Evolutionary conservation across 495 filamentous ascomycete species (phyloP).

Genomic region (Annulohypoxylon nitens): DNA sequence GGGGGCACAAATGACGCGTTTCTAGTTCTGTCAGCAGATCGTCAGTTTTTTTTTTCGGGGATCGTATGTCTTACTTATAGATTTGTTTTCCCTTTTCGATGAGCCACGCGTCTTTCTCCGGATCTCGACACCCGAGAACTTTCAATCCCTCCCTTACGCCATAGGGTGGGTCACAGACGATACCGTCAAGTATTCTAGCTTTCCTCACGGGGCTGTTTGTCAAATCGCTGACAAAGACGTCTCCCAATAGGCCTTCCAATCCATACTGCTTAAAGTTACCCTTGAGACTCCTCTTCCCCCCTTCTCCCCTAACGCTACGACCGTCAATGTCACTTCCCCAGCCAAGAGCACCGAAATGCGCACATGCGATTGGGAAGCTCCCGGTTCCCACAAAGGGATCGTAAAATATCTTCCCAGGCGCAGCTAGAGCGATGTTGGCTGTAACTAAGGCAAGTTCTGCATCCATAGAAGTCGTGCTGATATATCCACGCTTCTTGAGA

Average conservation of each 20-base stretch:
- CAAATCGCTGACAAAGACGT: conserved; percentile 85
- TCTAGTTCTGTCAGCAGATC: conserved; percentile 56
- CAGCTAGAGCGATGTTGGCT: conserved; percentile 88
- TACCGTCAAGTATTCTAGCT: conserved; percentile 80
- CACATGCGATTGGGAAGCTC: conserved; percentile 85
- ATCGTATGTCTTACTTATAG: conserved; percentile 70
- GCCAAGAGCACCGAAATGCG: conserved; percentile 86
- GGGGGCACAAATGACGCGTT: conserved; percentile 85
- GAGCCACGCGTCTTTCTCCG: conserved; percentile 70
- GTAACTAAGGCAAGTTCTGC: conserved; percentile 92
- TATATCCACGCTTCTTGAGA: conserved; percentile 92
- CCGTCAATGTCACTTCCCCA: conserved; percentile 95
- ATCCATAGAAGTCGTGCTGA: conserved; percentile 97
- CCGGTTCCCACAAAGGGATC: conserved; percentile 97
- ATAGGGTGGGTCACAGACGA: conserved; percentile 97
- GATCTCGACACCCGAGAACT: conserved; percentile 82
- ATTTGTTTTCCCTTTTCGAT: conserved; percentile 76
- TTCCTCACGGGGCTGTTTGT: conserved; percentile 85
- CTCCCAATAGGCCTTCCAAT: conserved; percentile 71
- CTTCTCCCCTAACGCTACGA: conserved; percentile 80
- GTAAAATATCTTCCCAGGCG: conserved; percentile 84
- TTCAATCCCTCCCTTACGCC: conserved; percentile 94
- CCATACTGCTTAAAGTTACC: conserved; percentile 91
- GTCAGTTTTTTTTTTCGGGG: not conserved
- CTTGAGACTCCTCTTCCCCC: conserved; percentile 64